Evolutionary conservation across 768 basidiomycete genomes (phyloP).

Genomic region (Lepiota subincarnata): DNA sequence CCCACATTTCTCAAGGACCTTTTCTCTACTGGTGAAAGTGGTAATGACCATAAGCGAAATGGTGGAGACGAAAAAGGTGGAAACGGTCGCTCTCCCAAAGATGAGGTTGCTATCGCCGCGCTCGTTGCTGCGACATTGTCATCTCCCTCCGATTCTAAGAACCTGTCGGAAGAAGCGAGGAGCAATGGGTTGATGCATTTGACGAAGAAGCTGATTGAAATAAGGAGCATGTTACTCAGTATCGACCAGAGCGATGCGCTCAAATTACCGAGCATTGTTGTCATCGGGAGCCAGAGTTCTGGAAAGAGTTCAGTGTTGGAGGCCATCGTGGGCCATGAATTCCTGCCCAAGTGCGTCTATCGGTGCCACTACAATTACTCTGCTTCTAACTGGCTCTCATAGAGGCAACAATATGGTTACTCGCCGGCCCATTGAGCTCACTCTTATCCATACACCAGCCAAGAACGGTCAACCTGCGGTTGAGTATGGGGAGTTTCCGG

Average conservation of each 20-base stretch:
- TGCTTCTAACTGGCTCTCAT: slow-evolving; percentile 2
- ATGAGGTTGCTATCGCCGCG: slow-evolving; percentile 65
- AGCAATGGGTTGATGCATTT: slow-evolving; percentile 90
- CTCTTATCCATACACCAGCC: slow-evolving; percentile 86
- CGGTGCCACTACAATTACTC: not conserved
- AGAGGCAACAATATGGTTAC: slow-evolving; percentile 99
- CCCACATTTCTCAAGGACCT: slow-evolving; percentile 74
- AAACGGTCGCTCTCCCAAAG: slow-evolving; percentile 49
- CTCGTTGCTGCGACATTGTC: slow-evolving; percentile 76
- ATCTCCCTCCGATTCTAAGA: slow-evolving; percentile 62
- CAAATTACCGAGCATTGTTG: slow-evolving; percentile 95
- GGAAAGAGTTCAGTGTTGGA: slow-evolving; percentile 98
- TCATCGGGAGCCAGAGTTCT: slow-evolving; percentile 96
- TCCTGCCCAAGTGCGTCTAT: slow-evolving; percentile 86
- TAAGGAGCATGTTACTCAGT: slow-evolving; percentile 88
- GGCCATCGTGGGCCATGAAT: slow-evolving; percentile 96
- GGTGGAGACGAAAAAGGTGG: slow-evolving; percentile 25
- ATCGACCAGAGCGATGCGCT: slow-evolving; percentile 95
- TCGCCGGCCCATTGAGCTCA: slow-evolving; percentile 95
- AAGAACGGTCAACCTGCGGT: slow-evolving; percentile 47
- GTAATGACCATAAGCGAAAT: slow-evolving; percentile 26
- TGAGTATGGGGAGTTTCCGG: slow-evolving; percentile 95
- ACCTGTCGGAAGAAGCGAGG: slow-evolving; percentile 36
- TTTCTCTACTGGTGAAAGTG: slow-evolving; percentile 32
- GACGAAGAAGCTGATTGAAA: slow-evolving; percentile 94